phyloP scores from a whole-genome alignment of 2,329 filamentous ascomycete genomes.

The Aspergillus sp. region DNA sequence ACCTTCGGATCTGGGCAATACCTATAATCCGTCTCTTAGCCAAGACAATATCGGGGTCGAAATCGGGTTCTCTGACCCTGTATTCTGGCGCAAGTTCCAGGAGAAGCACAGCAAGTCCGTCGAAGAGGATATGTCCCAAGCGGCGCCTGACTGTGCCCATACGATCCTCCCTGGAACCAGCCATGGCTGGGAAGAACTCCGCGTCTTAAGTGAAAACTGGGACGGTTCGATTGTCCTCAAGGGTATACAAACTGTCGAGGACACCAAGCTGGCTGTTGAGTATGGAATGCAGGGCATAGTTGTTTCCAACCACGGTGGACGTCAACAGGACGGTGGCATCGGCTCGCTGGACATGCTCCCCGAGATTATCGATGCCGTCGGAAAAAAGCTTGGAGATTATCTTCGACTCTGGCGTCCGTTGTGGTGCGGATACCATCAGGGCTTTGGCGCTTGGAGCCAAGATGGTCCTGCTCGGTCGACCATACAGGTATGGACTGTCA shows the following conservation, averaged over 20 bases:
- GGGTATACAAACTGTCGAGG: conserved; percentile 43
- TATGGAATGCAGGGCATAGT: conserved; percentile 41
- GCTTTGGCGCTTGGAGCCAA: conserved; percentile 45
- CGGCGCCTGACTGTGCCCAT: conserved; percentile 44
- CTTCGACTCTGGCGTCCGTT: conserved; percentile 41
- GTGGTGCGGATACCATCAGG: conserved; percentile 42
- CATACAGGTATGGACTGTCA: conserved; percentile 49
- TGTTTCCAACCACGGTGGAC: conserved; percentile 44
- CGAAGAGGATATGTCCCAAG: conserved; percentile 41
- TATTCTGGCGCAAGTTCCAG: conserved; percentile 50
- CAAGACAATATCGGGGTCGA: conserved; percentile 45
- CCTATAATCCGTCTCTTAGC: conserved; percentile 36
- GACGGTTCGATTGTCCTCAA: conserved; percentile 55
- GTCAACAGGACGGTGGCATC: conserved; percentile 41
- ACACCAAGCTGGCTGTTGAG: conserved; percentile 39
- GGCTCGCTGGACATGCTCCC: conserved; percentile 44
- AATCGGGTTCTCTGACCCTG: conserved; percentile 58
- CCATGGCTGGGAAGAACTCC: conserved; percentile 53
- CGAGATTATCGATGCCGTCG: conserved; percentile 43
- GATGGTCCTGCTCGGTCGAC: conserved; percentile 45
- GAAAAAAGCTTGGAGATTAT: conserved; percentile 31
- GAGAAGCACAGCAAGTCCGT: conserved; percentile 33
- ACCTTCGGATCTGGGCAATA: conserved; percentile 55
- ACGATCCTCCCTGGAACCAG: conserved; percentile 46
- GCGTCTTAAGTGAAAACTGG: conserved; percentile 50